Base-by-base conservation (phyloP, 2,329 filamentous ascomycete genomes). In the Ophiocordyceps sinensis region DNA sequence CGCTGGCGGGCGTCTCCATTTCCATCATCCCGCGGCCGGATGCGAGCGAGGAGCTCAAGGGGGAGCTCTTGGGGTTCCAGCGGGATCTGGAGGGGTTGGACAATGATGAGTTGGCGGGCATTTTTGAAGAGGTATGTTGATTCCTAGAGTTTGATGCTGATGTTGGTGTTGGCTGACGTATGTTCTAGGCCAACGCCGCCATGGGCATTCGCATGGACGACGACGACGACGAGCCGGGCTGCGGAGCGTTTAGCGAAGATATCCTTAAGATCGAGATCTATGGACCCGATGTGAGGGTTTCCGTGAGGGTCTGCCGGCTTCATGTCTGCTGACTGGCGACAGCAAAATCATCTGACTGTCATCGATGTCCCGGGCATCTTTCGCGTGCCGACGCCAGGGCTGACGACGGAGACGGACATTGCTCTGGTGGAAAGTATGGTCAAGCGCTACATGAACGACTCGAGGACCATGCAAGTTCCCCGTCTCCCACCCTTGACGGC, bases 361-460 rank as follows among this genome's bases (percentile, higher is more conserved):
- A 73, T 73, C 5, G 71, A 75, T 15, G 67, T 75, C 0, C 70
- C 70, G 0, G 71, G 70, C 0, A 67, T 73, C n/a, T 73, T 74
- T 43, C 59, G 64, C 6, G 51, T 52, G 1, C 46, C 61, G 4
- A 64, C 59, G 9, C 37, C 43, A 37, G 66, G 66, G 0, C 17
- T 63, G 1, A 72, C 68, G 0, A 67, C 66, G 0, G 61, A 68
- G 2, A 42, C 39, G 0, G 70, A 74, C 43, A 70, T 67, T 7
- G 36, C 43, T 0, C 53, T 71, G 1, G 66, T 74, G 1, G 59
- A 60, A 15, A 57, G 58, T 11, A 69, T 75, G 64, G 69, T 73
- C 0, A 57, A 60, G 28, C 47, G 45, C 0, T 71, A 72, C 41
- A 71, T 74, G 44, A 50, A 57, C 5, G 55, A 71, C 26, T 45